These are phyloP conservation scores for Arthrobotrys sphaeroides DNA, from an alignment of 2,329 filamentous ascomycete species.

Conservation along the genomic window DNA sequence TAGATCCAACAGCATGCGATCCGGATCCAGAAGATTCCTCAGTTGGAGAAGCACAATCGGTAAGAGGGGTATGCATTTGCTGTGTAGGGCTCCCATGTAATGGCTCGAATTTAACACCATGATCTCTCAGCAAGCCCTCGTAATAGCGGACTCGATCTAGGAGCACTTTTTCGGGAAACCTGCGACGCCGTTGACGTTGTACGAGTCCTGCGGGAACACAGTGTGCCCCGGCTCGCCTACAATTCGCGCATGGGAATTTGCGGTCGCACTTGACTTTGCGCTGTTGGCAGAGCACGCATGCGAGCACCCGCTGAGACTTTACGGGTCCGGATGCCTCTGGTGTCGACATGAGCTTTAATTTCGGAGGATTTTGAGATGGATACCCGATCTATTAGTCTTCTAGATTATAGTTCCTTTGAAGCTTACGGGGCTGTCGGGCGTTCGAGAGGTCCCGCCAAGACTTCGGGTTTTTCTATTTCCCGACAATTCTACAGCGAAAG, in stretches of 20 bases:
- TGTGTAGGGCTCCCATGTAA: constrained; percentile 66
- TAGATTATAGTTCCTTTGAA: not conserved
- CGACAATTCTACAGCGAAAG: not conserved
- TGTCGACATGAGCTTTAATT: constrained; percentile 68
- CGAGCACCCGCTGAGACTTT: constrained; percentile 62
- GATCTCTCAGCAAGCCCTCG: constrained; percentile 72
- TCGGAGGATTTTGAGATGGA: not conserved
- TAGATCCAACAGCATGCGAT: not conserved
- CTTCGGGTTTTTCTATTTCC: constrained; percentile 27
- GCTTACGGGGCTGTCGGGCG: not conserved
- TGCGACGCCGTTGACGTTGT: constrained; percentile 65
- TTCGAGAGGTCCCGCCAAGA: not conserved
- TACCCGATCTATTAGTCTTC: not conserved
- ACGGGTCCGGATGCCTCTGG: constrained; percentile 54
- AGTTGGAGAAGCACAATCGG: constrained; percentile 60
- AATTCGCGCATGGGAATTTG: constrained; percentile 75
- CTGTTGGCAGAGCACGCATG: constrained; percentile 78
- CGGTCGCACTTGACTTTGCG: constrained; percentile 80
- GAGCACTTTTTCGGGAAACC: constrained; percentile 75
- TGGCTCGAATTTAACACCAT: constrained; percentile 75
- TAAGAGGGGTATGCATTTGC: constrained; percentile 52
- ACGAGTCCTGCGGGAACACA: constrained; percentile 70
- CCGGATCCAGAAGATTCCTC: constrained; percentile 7
- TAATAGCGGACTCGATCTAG: constrained; percentile 75
- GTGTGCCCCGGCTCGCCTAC: constrained; percentile 70